Evolutionary conservation across 352 stramenopile species (phyloP).

Genomic region (Bremia lactucae): DNA sequence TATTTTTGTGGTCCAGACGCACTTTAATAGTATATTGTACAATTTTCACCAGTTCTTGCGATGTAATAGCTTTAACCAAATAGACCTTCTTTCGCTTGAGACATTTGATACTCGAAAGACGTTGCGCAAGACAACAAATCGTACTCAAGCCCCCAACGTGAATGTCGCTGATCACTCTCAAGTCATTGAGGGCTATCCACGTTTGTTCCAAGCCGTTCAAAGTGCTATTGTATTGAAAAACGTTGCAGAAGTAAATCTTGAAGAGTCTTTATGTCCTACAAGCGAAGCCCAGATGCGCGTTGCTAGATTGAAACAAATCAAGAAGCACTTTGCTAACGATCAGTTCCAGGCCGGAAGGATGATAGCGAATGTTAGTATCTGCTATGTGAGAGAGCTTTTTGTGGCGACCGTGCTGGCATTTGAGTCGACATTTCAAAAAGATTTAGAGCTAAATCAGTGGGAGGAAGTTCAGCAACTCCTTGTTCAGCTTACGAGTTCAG

Average conservation of each 20-base stretch:
- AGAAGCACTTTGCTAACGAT: slow-evolving; percentile 27
- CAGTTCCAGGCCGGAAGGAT: slow-evolving; percentile 10
- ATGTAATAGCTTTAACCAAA: slow-evolving; percentile 67
- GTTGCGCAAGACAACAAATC: slow-evolving; percentile 28
- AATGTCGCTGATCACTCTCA: slow-evolving; percentile 40
- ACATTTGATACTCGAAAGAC: slow-evolving; percentile 67
- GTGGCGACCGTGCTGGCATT: slow-evolving; percentile 49
- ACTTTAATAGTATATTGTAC: slow-evolving; percentile 58
- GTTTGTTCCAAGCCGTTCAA: slow-evolving; percentile 48
- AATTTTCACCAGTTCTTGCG: slow-evolving; percentile 71
- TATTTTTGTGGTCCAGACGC: slow-evolving; percentile 38
- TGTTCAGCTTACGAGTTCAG: slow-evolving; percentile 9
- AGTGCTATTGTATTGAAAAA: slow-evolving; percentile 45
- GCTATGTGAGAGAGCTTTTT: slow-evolving; percentile 36
- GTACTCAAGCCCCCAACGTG: slow-evolving; percentile 2
- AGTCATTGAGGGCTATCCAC: slow-evolving; percentile 33
- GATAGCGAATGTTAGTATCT: slow-evolving; percentile 12
- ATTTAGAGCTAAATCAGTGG: slow-evolving; percentile 15
- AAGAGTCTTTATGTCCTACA: slow-evolving; percentile 43
- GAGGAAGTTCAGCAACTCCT: slow-evolving; percentile 14
- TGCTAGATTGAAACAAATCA: slow-evolving; percentile 37
- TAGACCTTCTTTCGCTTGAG: slow-evolving; percentile 61
- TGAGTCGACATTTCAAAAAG: slow-evolving; percentile 24
- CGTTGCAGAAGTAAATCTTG: slow-evolving; percentile 46
- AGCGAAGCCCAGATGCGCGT: slow-evolving; percentile 43